These are phyloP conservation scores for Heritiera littoralis DNA, from an alignment of 345 rosid species.

Conservation along the genomic window DNA sequence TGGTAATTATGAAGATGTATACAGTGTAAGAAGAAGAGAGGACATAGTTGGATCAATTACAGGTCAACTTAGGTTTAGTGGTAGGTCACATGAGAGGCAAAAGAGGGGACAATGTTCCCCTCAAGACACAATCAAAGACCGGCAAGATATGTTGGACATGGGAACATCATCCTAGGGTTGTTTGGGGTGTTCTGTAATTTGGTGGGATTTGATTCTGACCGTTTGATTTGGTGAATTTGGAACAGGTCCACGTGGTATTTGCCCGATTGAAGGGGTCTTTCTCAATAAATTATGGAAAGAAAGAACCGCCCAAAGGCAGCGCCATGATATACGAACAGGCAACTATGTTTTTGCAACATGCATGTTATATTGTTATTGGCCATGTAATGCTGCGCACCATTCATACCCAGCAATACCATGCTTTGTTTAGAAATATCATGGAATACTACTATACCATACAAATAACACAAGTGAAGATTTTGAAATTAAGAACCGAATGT, in stretches of 20 bases:
- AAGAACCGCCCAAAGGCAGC: neutral
- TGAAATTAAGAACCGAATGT: neutral
- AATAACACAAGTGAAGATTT: too few species aligned
- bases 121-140: slow-evolving; percentile 31
- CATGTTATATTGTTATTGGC: neutral
- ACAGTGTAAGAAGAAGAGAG: neutral
- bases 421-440: neutral
- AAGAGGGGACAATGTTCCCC: slow-evolving; percentile 45
- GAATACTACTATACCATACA: neutral
- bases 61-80: slow-evolving; percentile 41
- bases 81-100: slow-evolving; percentile 84
- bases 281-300: slow-evolving; percentile 21
- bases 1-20: neutral
- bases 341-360: neutral
- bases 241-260: slow-evolving; percentile 55
- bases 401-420: neutral
- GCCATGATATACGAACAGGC: slow-evolving; percentile 1
- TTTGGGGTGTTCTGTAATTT: slow-evolving; percentile 23
- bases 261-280: slow-evolving; percentile 36
- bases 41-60: slow-evolving; percentile 49
- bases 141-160: slow-evolving; percentile 44
- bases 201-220: slow-evolving; percentile 45
- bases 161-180: slow-evolving; percentile 50
- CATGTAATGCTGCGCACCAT: neutral
- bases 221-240: slow-evolving; percentile 38